Base-by-base conservation (phyloP, 2,329 filamentous ascomycete genomes). In the Paradendryphiella salina region DNA sequence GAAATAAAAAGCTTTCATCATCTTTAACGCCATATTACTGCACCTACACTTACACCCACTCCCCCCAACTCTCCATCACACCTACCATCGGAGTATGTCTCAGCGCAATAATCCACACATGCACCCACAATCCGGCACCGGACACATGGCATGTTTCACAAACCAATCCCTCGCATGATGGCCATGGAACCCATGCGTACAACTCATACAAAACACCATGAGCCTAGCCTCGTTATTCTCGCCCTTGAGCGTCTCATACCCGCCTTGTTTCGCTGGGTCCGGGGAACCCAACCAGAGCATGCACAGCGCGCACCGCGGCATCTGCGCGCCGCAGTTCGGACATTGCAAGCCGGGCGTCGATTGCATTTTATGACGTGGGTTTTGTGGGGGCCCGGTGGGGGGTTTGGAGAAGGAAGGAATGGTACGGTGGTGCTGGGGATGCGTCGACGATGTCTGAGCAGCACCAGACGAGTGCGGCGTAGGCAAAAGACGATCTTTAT, bases 121-220 rank as follows among this genome's bases (percentile, higher is more conserved):
- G 62, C 81, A 84, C 54, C 74, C 69, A 64, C 81, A 84, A 57
- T 80, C 79, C 46, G 79, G 78, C 52, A 82, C 80, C 1, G 81
- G 79, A 72, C 81, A 84, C 57, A 77, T 76, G 31, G 71, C 71
- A 69, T 82, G 79, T 59, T 75, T 76, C 17, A 66, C 69, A 67
- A 86, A 87, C 84, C 84, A 87, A 54, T 80, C 77, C 57, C 77
- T 72, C 9, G 84, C 84, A 75, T 86, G 84, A 67, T 83, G 75
- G 3, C 81, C 82, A 73, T 87, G 84, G 59, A 81, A 85, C 0
- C 82, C 83, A 73, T 87, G 84, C 58, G 81, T 81, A 65, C 84
- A 87, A 52, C 76, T 79, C 59, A 83, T 81, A 62, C 84, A 87
- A 61, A 86, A 84, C 4, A 80, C 80, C 56, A 85, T 76, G 60